A percentile compares a stretch with the other conserved stretches of the same genome.
Conservation (phyloP, 108 stramenopile species). For the Nitzschia inconspicua region DNA sequence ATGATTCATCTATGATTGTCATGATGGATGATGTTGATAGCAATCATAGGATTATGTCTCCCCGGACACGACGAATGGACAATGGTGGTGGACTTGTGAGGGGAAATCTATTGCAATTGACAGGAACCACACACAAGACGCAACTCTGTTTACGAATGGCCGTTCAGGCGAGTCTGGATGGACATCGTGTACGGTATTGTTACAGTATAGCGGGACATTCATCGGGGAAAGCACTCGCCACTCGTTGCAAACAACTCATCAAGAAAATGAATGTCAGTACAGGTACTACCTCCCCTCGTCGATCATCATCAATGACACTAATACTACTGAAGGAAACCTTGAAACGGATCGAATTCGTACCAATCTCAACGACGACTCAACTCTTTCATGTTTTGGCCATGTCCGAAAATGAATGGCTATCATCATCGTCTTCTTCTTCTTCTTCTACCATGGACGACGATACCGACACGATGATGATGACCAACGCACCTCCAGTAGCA, state of each 20-base stretch:
- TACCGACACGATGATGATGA: neutral
- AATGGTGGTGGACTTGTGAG: constrained; percentile 2
- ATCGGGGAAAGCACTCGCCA: constrained; percentile 1
- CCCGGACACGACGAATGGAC: neutral
- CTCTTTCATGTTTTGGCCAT: neutral
- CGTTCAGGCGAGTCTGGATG: neutral
- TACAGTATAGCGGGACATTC: constrained; percentile 9
- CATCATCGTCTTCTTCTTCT: too few relatives aligned
- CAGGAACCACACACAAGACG: constrained; percentile 8
- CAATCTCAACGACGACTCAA: neutral
- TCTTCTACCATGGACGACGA: neutral
- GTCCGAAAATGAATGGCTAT: constrained; percentile 10
- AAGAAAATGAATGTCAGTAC: neutral
- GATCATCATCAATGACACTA: neutral
- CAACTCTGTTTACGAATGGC: constrained; percentile 15
- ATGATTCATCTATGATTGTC: neutral
- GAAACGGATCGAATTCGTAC: constrained; percentile 5
- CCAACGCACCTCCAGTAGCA: neutral
- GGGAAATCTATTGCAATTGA: neutral
- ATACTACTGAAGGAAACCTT: neutral
- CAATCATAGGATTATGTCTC: neutral
- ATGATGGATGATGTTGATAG: neutral
- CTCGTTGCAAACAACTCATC: neutral
- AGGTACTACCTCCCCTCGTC: neutral
- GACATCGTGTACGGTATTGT: constrained; percentile 4